phyloP scores from a whole-genome alignment of 2,329 filamentous ascomycete genomes.

The Metarhizium humberi region DNA sequence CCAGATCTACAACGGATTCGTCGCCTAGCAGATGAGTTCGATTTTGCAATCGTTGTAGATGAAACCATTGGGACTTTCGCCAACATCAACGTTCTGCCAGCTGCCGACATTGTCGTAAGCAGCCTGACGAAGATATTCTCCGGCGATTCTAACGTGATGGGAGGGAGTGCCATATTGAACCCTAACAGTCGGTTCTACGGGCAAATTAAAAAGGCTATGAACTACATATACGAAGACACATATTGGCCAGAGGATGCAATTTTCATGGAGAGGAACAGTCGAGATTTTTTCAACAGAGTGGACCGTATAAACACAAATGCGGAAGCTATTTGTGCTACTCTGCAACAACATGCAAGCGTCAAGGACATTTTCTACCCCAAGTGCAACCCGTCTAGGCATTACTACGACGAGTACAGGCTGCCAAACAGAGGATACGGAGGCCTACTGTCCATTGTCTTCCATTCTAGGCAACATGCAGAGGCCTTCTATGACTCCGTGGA shows the following conservation, averaged over 20 bases:
- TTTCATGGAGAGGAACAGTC: constrained; percentile 92
- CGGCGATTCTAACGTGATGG: constrained; percentile 97
- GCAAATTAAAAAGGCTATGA: constrained; percentile 56
- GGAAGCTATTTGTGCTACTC: constrained; percentile 68
- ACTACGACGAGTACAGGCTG: constrained; percentile 73
- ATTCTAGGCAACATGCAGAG: constrained; percentile 58
- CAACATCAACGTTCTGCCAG: constrained; percentile 86
- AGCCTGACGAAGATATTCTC: constrained; percentile 96
- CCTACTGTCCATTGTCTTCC: constrained; percentile 75
- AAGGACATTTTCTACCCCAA: constrained; percentile 85
- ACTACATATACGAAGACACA: constrained; percentile 68
- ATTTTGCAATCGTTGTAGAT: constrained; percentile 85
- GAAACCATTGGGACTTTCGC: constrained; percentile 96
- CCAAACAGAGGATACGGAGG: constrained; percentile 80
- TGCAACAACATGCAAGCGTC: constrained; percentile 53
- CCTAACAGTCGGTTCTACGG: constrained; percentile 61
- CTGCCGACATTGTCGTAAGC: constrained; percentile 86
- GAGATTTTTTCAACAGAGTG: constrained; percentile 78
- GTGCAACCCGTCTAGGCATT: constrained; percentile 54
- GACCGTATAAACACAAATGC: constrained; percentile 79
- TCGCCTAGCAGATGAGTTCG: constrained; percentile 67
- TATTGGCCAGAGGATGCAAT: constrained; percentile 92
- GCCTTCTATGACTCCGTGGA: constrained; percentile 80
- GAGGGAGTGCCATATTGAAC: constrained; percentile 62
- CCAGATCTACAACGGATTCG: constrained; percentile 81